These are phyloP conservation scores for Trichoderma koningii DNA, from an alignment of 2,329 filamentous ascomycete genomes.

Conservation along the genomic window DNA sequence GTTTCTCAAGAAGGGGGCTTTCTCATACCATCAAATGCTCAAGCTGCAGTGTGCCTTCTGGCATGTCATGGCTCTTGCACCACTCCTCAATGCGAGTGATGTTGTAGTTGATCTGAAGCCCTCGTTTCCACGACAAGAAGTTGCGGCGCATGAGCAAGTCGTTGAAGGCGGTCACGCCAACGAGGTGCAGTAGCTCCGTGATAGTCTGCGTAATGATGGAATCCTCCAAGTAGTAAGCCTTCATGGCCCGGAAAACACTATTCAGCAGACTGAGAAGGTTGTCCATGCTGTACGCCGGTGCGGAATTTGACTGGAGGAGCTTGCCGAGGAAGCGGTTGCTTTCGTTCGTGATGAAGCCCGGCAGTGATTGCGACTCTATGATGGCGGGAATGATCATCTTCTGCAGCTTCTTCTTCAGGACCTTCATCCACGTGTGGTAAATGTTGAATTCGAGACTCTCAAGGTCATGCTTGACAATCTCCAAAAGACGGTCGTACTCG, in stretches of 20 bases:
- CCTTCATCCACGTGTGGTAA: conserved; percentile 99
- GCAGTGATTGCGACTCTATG: conserved; percentile 97
- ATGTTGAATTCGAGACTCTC: conserved; percentile 99
- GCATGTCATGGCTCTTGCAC: conserved; percentile 99
- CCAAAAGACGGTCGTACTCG: conserved; percentile 93
- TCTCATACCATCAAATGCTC: conserved; percentile 88
- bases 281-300: conserved; percentile 99
- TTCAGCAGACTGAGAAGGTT: conserved; percentile 94
- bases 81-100: conserved; percentile 99
- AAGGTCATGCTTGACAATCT: conserved; percentile 98
- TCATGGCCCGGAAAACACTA: conserved; percentile 98
- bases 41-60: conserved; percentile 92
- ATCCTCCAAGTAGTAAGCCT: conserved; percentile 95
- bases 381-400: conserved; percentile 99
- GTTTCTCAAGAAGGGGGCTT: neutral
- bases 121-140: conserved; percentile 99
- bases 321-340: conserved; percentile 98
- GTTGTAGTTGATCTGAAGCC: conserved; percentile 99
- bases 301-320: conserved; percentile 84
- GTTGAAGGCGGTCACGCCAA: conserved; percentile 98
- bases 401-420: conserved; percentile 97
- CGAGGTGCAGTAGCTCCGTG: conserved; percentile 87
- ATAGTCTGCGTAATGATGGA: conserved; percentile 94
- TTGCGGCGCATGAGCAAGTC: conserved; percentile 96
- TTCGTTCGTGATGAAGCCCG: conserved; percentile 98